These are phyloP conservation scores for Adansonia rubrostipa DNA, from an alignment of 441 rosid genomes.

Conservation along the genomic window DNA sequence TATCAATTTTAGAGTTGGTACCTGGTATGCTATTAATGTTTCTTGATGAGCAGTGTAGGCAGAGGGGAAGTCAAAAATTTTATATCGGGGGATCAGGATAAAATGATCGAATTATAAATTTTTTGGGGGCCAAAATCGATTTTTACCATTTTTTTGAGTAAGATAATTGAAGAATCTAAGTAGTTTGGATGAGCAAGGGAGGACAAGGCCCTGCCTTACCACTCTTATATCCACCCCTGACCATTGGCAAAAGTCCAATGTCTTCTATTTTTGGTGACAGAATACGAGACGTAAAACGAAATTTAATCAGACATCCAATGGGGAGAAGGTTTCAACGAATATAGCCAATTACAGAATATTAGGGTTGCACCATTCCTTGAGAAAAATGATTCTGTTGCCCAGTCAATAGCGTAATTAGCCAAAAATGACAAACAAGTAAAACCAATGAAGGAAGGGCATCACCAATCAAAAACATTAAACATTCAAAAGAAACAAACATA, in stretches of 20 bases:
- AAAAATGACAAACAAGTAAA: conserved; percentile 12
- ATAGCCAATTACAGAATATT: background rate
- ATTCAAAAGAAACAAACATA: background rate
- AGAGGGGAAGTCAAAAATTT: too few relatives aligned
- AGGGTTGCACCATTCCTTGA: background rate
- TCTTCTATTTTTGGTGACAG: background rate
- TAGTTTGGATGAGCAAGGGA: too few relatives aligned
- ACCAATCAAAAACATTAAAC: background rate
- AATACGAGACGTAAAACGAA: background rate
- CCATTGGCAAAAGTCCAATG: background rate
- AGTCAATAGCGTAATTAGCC: background rate
- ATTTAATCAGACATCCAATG: background rate
- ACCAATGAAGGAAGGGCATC: background rate
- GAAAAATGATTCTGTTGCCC: background rate
- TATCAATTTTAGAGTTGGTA: background rate
- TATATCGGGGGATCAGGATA: too few relatives aligned
- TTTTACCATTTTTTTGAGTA: too few relatives aligned
- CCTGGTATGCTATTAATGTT: background rate
- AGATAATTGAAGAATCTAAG: too few relatives aligned
- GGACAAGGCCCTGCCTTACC: too few relatives aligned
- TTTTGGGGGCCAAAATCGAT: too few relatives aligned
- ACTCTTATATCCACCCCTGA: too few relatives aligned
- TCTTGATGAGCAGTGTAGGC: background rate
- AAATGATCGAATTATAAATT: too few relatives aligned
- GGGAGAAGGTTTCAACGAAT: background rate